A percentile compares a stretch with the other conserved stretches of the same genome.
These are phyloP conservation scores for Phialophora tarda DNA, from an alignment of 2,329 filamentous ascomycete species.

Conservation along the genomic window DNA sequence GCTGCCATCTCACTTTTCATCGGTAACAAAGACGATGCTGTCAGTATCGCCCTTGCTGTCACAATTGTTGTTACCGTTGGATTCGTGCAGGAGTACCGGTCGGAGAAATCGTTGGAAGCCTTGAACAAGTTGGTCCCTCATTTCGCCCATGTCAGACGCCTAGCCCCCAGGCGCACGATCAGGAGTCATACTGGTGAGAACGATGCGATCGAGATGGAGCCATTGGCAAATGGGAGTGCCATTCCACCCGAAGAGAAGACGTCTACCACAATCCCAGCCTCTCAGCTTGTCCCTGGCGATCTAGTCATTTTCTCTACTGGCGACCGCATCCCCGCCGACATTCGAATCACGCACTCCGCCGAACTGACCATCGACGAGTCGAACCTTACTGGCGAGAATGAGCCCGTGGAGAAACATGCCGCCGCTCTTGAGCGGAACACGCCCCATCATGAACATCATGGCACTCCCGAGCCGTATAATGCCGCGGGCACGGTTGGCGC, in stretches of 20 bases:
- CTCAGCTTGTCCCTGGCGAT: conserved; percentile 88
- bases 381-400: conserved; percentile 95
- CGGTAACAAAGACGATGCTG: conserved; percentile 90
- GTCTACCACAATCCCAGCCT: conserved; percentile 84
- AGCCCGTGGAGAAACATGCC: conserved; percentile 80
- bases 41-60: conserved; percentile 94
- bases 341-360: conserved; percentile 87
- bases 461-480: conserved; percentile 64
- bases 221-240: conserved; percentile 57
- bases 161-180: conserved; percentile 11
- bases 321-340: conserved; percentile 93
- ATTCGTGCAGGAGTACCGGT: conserved; percentile 96
- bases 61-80: conserved; percentile 96
- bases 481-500: conserved; percentile 65
- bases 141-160: conserved; percentile 88
- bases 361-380: conserved; percentile 95
- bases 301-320: conserved; percentile 93
- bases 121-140: conserved; percentile 93
- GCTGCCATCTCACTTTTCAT: conserved; percentile 87
- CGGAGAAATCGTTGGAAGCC: conserved; percentile 95
- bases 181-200: conserved; percentile 39
- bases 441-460: conserved; percentile 46
- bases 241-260: conserved; percentile 69
- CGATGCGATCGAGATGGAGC: conserved; percentile 57
- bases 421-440: conserved; percentile 58